These are phyloP conservation scores for Microcyclosporella mali DNA, from an alignment of 2,329 filamentous ascomycete species.

Conservation along the genomic window DNA sequence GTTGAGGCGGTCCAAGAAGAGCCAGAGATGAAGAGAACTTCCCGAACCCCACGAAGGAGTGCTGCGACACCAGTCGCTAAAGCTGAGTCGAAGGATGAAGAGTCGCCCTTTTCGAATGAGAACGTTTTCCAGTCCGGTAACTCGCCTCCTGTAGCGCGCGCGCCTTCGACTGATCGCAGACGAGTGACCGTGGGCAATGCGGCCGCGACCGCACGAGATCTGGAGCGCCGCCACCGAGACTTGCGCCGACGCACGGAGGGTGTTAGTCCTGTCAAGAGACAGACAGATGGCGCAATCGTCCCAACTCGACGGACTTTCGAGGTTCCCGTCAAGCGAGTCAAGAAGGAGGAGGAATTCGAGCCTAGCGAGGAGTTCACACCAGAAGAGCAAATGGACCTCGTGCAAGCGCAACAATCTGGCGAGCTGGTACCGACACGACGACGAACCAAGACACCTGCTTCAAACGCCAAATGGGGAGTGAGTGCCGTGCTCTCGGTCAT, in stretches of 20 bases:
- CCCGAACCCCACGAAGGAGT: slow-evolving; percentile 12
- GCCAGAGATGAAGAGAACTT: slow-evolving; percentile 18
- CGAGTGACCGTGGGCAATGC: slow-evolving; percentile 48
- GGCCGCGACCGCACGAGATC: slow-evolving; percentile 32
- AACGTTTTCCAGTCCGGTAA: slow-evolving; percentile 72
- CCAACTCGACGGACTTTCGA: slow-evolving; percentile 56
- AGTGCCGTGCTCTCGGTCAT: slow-evolving; percentile 66
- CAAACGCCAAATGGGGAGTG: slow-evolving; percentile 54
- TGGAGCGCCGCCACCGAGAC: slow-evolving; percentile 38
- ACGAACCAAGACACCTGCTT: slow-evolving; percentile 39
- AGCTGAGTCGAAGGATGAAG: slow-evolving; percentile 36
- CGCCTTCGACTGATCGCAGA: slow-evolving; percentile 60
- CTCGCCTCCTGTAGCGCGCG: slow-evolving; percentile 20
- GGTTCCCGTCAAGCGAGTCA: slow-evolving; percentile 45
- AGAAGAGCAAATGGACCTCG: slow-evolving; percentile 75
- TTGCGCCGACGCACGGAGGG: slow-evolving; percentile 40
- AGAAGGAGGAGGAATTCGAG: slow-evolving; percentile 52
- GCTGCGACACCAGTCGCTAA: slow-evolving; percentile 26
- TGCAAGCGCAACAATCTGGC: slow-evolving; percentile 52
- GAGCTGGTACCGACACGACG: slow-evolving; percentile 41
- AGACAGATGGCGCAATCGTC: slow-evolving; percentile 49
- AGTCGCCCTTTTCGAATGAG: slow-evolving; percentile 73
- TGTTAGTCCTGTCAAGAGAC: slow-evolving; percentile 39
- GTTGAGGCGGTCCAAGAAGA: slow-evolving; percentile 33
- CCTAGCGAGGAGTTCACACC: slow-evolving; percentile 90